Percentiles rank a stretch among this genome's conserved stretches.
Evolutionary conservation across 2,329 filamentous ascomycete genomes (phyloP).

Genomic region (Myriangium duriaei): DNA sequence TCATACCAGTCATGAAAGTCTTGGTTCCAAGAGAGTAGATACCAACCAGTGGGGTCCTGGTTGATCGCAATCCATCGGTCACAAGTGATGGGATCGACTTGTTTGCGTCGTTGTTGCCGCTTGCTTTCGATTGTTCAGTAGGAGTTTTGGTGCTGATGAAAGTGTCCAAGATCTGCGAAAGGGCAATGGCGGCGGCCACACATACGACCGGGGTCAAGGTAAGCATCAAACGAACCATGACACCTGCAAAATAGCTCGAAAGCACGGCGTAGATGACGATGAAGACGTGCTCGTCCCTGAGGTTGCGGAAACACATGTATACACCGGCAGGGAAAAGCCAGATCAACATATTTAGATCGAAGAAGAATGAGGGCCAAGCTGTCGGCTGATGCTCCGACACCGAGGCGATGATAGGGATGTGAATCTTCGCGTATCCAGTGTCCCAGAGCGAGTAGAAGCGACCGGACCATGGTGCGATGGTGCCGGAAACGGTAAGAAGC

Average conservation of each 20-base stretch:
- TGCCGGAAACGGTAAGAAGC: conserved; percentile 68
- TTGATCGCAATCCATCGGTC: conserved; percentile 52
- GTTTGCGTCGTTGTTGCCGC: conserved; percentile 30
- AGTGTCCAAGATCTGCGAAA: conserved; percentile 78
- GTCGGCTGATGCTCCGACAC: conserved; percentile 98
- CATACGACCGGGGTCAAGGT: conserved; percentile 94
- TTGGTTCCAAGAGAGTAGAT: conserved; percentile 76
- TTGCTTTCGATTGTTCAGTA: conserved; percentile 31
- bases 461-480: conserved; percentile 94
- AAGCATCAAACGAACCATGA: conserved; percentile 98
- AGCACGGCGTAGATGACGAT: conserved; percentile 95
- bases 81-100: conserved; percentile 45
- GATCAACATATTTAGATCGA: conserved; percentile 94
- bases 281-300: conserved; percentile 95
- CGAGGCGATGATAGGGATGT: conserved; percentile 99
- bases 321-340: conserved; percentile 98
- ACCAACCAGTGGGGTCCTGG: conserved; percentile 62
- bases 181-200: conserved; percentile 77
- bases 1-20: conserved; percentile 56
- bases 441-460: conserved; percentile 99
- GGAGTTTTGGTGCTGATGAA: conserved; percentile 62
- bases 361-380: conserved; percentile 98
- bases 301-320: conserved; percentile 91
- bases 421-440: conserved; percentile 95
- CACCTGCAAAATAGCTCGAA: conserved; percentile 94